Base-by-base conservation (phyloP, 176 grass and related monocot species). In the Hordeum marinum region DNA sequence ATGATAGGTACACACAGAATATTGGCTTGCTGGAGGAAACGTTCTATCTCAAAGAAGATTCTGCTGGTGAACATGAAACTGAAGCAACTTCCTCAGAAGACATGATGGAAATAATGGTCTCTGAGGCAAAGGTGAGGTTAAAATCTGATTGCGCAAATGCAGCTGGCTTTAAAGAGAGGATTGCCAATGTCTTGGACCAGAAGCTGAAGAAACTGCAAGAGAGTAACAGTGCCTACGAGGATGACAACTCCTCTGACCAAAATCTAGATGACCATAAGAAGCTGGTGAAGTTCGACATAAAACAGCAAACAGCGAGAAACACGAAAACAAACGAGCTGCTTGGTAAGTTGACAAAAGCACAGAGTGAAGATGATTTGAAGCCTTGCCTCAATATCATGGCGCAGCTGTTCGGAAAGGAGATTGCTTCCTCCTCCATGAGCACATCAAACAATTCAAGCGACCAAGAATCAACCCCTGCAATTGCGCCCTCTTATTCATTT, bases 11-110 rank as follows among this genome's bases (percentile, higher is more conserved):
- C 35, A 89, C 87, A 78, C 85, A 89, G 55, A 94, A 94, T 81
- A 86, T 94, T 25, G 71, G 73, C n/a, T 78, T 95, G 59, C 86
- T 99, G 17, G 91, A 96, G 89, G 93, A 99, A 92, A 83, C 85
- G 50, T 94, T 98, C 84, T 88, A 78, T 50, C 60, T 83, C 34
- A 52, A 42, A 7, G 86, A 92, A 68, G 72, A 66, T 77, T 32
- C 75, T 65, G 52, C 74, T 41, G 58, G 36, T 64, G 87, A 88
- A 78, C n/a, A 57, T 50, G 85, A 82, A 84, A 26, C 75, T 72
- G 88, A 83, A 84, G 21, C 68, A 34, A 62, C 34, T 78, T 66
- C 78, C 66, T 84, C 71, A 58, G 92, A 93, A 72, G 91, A 93
- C 52, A 86, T 76, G 74, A 88, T 90, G 82, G 85, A 88, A 13